Conservation (phyloP, 257 asterid species). For the Misopates orontium region DNA sequence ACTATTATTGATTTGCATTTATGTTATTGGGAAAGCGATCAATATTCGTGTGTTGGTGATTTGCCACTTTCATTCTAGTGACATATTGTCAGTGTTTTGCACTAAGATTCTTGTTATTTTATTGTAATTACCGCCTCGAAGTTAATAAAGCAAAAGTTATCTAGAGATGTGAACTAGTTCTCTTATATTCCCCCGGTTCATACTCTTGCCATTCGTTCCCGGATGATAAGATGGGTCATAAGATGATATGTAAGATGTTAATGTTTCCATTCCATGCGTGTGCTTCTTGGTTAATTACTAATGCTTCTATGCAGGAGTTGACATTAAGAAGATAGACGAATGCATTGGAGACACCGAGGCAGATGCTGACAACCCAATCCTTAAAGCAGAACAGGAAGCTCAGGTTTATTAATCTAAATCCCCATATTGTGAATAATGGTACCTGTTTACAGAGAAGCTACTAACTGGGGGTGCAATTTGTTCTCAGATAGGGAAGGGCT, state of each 20-base stretch:
- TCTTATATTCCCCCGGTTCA: no score
- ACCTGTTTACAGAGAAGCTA: not conserved
- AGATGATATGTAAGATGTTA: no score
- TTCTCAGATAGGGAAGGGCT: constrained; percentile 54
- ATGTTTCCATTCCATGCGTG: not conserved
- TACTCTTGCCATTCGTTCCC: no score
- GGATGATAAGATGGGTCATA: no score
- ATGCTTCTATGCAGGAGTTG: constrained; percentile 41
- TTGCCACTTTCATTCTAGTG: no score
- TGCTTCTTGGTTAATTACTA: not conserved
- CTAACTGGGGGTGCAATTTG: constrained; percentile 1
- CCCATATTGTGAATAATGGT: not conserved
- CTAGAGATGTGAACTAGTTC: no score
- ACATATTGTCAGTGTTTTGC: no score
- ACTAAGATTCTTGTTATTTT: no score
- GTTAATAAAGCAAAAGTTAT: no score
- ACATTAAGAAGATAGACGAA: constrained; percentile 44
- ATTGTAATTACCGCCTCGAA: no score
- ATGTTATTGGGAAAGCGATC: no score
- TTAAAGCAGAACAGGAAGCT: constrained; percentile 56
- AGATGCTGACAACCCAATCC: constrained; percentile 47
- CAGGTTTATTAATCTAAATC: constrained; percentile 38
- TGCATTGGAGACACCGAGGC: constrained; percentile 59
- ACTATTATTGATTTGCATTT: not conserved
- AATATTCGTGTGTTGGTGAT: no score